Conservation (phyloP, 306 rosid genomes). For the Rubus idaeus region DNA sequence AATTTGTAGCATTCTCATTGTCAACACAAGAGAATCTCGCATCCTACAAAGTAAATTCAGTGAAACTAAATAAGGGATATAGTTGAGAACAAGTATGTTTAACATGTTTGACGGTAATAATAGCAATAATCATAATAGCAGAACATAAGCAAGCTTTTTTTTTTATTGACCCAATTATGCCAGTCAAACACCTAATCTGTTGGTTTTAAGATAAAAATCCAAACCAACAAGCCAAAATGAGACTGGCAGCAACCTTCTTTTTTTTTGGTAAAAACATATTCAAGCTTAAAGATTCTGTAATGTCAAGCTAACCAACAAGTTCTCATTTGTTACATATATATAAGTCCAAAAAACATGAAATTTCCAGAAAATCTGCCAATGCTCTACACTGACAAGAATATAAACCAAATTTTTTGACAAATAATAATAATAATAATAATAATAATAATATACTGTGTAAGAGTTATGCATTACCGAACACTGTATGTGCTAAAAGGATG, state of each 20-base stretch:
- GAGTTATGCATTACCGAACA: slow-evolving; percentile 58
- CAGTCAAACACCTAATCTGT: background rate
- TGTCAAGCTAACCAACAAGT: background rate
- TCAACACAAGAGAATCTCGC: slow-evolving; percentile 89
- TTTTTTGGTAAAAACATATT: too few species aligned
- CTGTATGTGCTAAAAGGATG: slow-evolving; percentile 54
- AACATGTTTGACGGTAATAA: background rate
- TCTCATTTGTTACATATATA: background rate
- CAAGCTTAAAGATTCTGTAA: too few species aligned
- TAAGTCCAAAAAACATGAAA: background rate
- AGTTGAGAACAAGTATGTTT: background rate
- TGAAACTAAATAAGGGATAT: slow-evolving; percentile 11
- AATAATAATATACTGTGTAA: background rate
- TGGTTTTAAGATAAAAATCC: background rate
- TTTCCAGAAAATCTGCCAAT: background rate
- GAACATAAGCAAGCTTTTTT: background rate
- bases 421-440: slow-evolving; percentile 2
- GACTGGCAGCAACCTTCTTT: background rate
- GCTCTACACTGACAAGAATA: background rate
- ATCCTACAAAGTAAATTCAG: slow-evolving; percentile 53
- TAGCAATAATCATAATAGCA: background rate
- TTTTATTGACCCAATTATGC: background rate
- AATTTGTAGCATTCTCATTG: slow-evolving; percentile 85
- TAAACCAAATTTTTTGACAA: background rate
- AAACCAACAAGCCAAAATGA: background rate